Base-by-base conservation (phyloP, 2,329 filamentous ascomycete genomes). In the Apiospora kogelbergensis region DNA sequence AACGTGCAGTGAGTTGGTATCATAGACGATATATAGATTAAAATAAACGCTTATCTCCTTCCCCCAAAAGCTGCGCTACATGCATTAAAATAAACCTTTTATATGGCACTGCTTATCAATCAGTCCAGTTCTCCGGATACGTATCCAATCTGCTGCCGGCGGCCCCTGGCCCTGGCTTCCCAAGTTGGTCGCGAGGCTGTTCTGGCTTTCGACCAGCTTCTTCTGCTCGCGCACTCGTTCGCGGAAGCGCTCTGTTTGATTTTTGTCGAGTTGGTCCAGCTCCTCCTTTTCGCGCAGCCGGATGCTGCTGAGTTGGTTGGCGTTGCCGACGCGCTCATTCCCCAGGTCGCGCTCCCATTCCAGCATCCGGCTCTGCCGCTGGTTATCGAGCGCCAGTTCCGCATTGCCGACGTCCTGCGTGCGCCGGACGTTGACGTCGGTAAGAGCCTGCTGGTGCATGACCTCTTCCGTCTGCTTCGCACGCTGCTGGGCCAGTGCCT, bases 121-220 rank as follows among this genome's bases (percentile, higher is more conserved):
- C 41, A 85, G 70, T 83, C 82, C 74, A 88, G 69, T 78, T 88
- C 86, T 64, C 82, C 82, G 63, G 84, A 84, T 41, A 89, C 81
- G 71, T 83, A 89, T n/a, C 87, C 87, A 79, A 88, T 85, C 79
- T 87, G 85, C 79, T 87, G 53, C 71, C 83, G 81, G 73, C 84
- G 78, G 53, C 76, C 77, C 78, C 15, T 79, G 76, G n/a, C 77
- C 77, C 7, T 78, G 37, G 42, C 68, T 72, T 4, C 77, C 75
- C 53, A 83, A 72, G 68, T 77, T 80, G 44, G 76, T 76, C 22
- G 82, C 82, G 9, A 84, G 75, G 45, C 72, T 70, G 64, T 74
- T 78, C 79, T 84, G 82, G 63, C 80, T 81, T 63, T 85, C 81
- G 10, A 86, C 84, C 69, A 89, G 75, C 73, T 81, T 81, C 78